Evolutionary conservation across 495 filamentous ascomycete species (phyloP), one percentile per base, ranked within the genome.

Genomic region (Cenococcum geophilum): DNA sequence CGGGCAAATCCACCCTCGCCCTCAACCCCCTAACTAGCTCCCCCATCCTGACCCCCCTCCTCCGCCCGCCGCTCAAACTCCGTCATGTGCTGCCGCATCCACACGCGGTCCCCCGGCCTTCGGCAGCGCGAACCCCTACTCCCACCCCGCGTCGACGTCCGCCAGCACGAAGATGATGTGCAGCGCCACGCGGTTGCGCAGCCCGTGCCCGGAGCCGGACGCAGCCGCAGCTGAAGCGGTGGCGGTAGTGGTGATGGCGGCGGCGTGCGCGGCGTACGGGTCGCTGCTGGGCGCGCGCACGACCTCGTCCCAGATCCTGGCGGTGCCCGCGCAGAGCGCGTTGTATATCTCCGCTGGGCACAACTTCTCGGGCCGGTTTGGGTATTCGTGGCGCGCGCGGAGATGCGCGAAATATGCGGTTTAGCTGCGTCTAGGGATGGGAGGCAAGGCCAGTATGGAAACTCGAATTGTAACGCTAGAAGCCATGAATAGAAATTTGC

Each of bases 71-170:
- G 52, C 35, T 66, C 53, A 54, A 72, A 72, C 35, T 47, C 65
- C 35, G 20, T 43, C 65, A 58, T 57, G 56, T 72, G 70, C 14
- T 68, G 59, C 35, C 47, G 35, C 35, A 67, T 14, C 70, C 68
- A 72, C 55, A 67, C 34, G 43, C 47, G 58, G 50, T 72, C 70
- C 42, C 61, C 52, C 70, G 16, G 58, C 70, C 42, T 53, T 14
- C 25, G 68, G 68, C 14, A 68, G 10, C 16, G 32, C 35, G 50
- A 68, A 65, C 32, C 64, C 66, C 3, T 42, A 8, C 58, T 72
- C 69, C 42, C 32, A 54, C 18, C 60, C 67, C 11, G 47, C 67
- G 10, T 62, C 49, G 35, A 72, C 58, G 42, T 43, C 59, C 14
- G 58, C 66, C 57, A 72, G 34, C 8, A 70, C 21, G 23, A 69